Evolutionary conservation across 805 yeast genomes (phyloP), one percentile per base, ranked within the genome.

Genomic region (Soucietia sequanensis): DNA sequence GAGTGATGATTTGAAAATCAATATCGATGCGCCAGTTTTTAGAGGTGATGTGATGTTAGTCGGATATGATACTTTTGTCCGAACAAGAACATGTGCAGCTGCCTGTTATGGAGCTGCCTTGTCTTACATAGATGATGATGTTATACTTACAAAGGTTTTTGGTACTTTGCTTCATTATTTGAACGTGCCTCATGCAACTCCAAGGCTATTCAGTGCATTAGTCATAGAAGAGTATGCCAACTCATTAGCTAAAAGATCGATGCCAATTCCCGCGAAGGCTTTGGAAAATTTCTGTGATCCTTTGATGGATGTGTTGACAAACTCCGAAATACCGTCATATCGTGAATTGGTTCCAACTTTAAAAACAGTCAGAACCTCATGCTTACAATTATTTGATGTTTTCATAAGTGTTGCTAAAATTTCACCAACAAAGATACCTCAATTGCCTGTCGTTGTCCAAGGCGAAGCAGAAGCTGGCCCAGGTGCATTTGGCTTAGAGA

Each of bases 391-490:
- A 34, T 76, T 89, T 43, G 80, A 82, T 35, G 79, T 88, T 1
- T 86, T 93, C 58, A 76, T 80, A 25, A 88, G 82, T 32, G 76
- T 71, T 21, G 96, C 91, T 4, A 84, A 82, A 56, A 58, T 91
- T 14, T 71, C 91, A 1, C 75, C 78, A 9, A 68, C 75, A 14
- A 83, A 81, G 52, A 57, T 88, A 4, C 97, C 97, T 0, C 84
- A 80, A 35, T 58, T 93, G 13, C 93, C 99, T 0, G 81, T 89
- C 4, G 80, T 90, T 7, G 96, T 91, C 4, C 91, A 89, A 58
- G 99, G 99, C 23, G 98, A 93, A 54, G 70, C 79, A 1, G 95
- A 86, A 40, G 95, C 97, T 2, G 97, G 96, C 2, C 88, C 95
- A 1, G 89, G 83, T 48, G 98, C 97, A 0, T 93, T 93, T 61